Base-by-base conservation (phyloP, 2,329 filamentous ascomycete genomes). In the Botrytis medusae region DNA sequence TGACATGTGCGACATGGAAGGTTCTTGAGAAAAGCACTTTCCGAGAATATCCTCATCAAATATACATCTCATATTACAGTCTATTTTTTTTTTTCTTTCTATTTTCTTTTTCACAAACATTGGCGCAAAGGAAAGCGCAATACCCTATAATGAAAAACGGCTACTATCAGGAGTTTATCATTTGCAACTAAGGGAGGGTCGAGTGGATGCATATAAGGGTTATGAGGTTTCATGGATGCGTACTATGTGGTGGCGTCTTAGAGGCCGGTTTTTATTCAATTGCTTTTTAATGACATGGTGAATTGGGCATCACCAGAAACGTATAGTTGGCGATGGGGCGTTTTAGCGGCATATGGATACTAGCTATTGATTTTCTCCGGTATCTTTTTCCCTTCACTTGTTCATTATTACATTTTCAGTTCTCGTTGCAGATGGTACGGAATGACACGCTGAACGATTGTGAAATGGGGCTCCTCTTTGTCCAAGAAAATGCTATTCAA, bases 71-170 rank as follows among this genome's bases (percentile, higher is more conserved):
- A 54, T 14, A 42, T 54, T 8, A 37, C 64, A 68, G 29, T 40
- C 20, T 18, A 29, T 54, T 57, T 54, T 14, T 18, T 68, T 48
- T 29, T 10, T 42, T 9, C 7, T 16, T 1, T 48, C n/a, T 54
- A 34, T 37, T 54, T 54, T 32, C 46, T 42, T 68, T 67, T 57
- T n/a, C 29, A 37, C 22, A 40, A 68, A 42, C n/a, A 54, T 54
- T 68, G 64, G 64, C 64, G 64, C 46, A 68, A 42, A 54, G 64
- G 48, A 29, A 68, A 68, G 64, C 64, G 46, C 46, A 54, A 68
- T 68, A 68, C 46, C 64, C 64, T 37, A 68, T 42, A n/a, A 54
- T 48, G 64, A 54, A 68, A 42, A 54, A 57, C 20, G 64, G 64
- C 40, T 54, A 54, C 16, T 40, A 54, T 40, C 34, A 68, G 64